A percentile compares a stretch with the other conserved stretches of the same genome.
These are phyloP conservation scores for Neurospora sp. DNA, from an alignment of 495 filamentous ascomycete species.

Conservation along the genomic window DNA sequence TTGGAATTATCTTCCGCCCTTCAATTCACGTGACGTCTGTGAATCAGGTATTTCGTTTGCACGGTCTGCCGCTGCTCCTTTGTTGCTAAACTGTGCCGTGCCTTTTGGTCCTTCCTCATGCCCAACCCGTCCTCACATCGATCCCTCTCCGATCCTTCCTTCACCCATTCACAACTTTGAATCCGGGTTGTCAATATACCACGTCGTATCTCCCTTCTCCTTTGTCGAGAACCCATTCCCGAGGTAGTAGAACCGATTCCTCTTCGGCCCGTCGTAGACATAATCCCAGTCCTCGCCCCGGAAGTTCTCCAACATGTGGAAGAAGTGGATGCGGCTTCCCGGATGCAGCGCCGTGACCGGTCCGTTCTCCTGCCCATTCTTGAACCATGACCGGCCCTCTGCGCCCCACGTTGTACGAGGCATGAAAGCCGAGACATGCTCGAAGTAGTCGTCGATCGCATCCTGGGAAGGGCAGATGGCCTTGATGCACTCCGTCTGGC, in stretches of 20 bases:
- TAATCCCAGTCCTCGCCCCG: constrained; percentile 43
- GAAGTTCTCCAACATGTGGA: constrained; percentile 38
- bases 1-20: background rate
- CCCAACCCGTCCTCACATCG: background rate
- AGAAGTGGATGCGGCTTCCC: constrained; percentile 41
- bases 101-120: background rate
- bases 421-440: constrained; percentile 37
- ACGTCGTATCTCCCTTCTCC: constrained; percentile 31
- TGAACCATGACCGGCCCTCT: constrained; percentile 40
- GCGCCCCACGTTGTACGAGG: constrained; percentile 37
- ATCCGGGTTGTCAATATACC: constrained; percentile 30
- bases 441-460: constrained; percentile 36
- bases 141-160: background rate
- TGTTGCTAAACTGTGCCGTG: background rate
- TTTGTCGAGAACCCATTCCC: constrained; percentile 39
- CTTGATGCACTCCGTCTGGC: constrained; percentile 34
- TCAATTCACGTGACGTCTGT: background rate
- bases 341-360: constrained; percentile 40
- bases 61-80: background rate
- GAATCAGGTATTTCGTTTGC: background rate
- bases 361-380: constrained; percentile 30
- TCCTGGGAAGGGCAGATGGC: constrained; percentile 26
- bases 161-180: background rate
- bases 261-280: constrained; percentile 22
- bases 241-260: constrained; percentile 35